Evolutionary conservation across 306 rosid genomes (phyloP).

Genomic region (Vigna trinervia): DNA sequence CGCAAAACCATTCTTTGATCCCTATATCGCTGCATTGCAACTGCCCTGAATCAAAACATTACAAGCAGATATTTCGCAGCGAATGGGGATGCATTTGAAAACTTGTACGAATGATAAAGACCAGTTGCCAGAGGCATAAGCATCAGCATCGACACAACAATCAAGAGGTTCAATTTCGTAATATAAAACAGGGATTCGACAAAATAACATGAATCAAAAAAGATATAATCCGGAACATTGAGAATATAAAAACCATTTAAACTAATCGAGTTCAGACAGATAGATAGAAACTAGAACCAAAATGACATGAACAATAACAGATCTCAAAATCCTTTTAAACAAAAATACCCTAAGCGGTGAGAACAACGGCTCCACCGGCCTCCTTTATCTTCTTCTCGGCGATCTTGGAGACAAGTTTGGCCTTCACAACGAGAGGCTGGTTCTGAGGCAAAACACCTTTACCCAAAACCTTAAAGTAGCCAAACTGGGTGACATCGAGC

Average conservation of each 20-base stretch:
- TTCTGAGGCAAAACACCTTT: slow-evolving; percentile 72
- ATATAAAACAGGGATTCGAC: neutral
- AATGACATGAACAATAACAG: neutral
- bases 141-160: neutral
- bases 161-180: neutral
- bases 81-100: neutral
- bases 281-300: neutral
- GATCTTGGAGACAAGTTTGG: slow-evolving; percentile 71
- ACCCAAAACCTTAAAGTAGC: slow-evolving; percentile 79
- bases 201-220: neutral
- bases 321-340: neutral
- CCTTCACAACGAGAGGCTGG: slow-evolving; percentile 72
- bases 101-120: neutral
- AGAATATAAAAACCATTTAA: slow-evolving; percentile 1
- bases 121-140: neutral
- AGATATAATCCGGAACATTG: slow-evolving; percentile 1
- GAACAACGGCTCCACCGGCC: slow-evolving; percentile 79
- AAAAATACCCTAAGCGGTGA: slow-evolving; percentile 58
- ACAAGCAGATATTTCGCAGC: too few species aligned
- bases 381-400: slow-evolving; percentile 88
- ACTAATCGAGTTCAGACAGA: slow-evolving; percentile 29
- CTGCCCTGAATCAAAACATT: too few species aligned
- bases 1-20: too few species aligned
- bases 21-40: too few species aligned
- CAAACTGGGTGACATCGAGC: slow-evolving; percentile 72